These are phyloP conservation scores for Ophiosphaerella narmari DNA, from an alignment of 2,329 filamentous ascomycete genomes.

Conservation along the genomic window DNA sequence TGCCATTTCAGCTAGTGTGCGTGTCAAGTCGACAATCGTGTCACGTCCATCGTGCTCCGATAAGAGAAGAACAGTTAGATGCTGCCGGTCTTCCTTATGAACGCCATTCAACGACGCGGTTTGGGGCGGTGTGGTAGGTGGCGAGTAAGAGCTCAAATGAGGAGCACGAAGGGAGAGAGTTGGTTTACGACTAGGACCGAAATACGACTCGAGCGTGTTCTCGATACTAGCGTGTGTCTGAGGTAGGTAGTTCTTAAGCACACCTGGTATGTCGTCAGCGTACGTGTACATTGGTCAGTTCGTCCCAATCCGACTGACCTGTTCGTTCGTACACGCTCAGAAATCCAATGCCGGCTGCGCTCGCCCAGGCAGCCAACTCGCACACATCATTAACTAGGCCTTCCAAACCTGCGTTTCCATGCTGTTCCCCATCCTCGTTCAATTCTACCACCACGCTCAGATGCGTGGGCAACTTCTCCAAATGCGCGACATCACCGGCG, in stretches of 20 bases:
- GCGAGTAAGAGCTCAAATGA: conserved; percentile 65
- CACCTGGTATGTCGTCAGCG: conserved; percentile 58
- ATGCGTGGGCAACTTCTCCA: conserved; percentile 79
- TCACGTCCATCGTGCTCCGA: conserved; percentile 88
- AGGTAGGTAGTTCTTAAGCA: conserved; percentile 88
- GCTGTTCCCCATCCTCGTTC: conserved; percentile 64
- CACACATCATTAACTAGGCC: conserved; percentile 86
- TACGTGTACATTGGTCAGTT: not conserved
- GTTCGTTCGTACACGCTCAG: conserved; percentile 92
- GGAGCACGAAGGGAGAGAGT: conserved; percentile 74
- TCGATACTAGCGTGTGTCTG: conserved; percentile 79
- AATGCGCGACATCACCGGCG: conserved; percentile 76
- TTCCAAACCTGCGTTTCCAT: conserved; percentile 75
- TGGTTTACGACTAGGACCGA: conserved; percentile 70
- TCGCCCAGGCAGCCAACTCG: conserved; percentile 91
- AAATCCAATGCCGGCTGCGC: conserved; percentile 83
- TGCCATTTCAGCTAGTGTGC: conserved; percentile 92
- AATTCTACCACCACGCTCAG: conserved; percentile 83
- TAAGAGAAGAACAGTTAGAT: conserved; percentile 73
- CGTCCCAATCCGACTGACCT: conserved; percentile 56
- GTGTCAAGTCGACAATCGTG: conserved; percentile 92
- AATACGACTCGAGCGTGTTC: conserved; percentile 83
- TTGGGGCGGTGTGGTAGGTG: conserved; percentile 48
- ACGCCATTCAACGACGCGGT: conserved; percentile 41
- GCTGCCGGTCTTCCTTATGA: conserved; percentile 36